Evolutionary conservation across 345 rosid species (phyloP).

Genomic region (Salix dunnii): DNA sequence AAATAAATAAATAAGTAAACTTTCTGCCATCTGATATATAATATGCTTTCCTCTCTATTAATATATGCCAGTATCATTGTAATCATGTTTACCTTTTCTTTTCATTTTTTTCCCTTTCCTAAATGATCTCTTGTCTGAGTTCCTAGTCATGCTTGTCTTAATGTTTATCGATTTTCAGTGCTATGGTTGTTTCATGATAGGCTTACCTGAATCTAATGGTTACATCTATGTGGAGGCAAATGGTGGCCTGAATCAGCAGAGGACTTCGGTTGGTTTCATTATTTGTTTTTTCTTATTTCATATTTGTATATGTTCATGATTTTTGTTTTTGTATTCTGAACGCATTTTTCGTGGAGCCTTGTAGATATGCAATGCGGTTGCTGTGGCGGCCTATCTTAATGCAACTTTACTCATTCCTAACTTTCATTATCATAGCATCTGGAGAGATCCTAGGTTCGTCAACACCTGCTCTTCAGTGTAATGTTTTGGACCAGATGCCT

Average conservation of each 20-base stretch:
- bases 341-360: conserved; percentile 30
- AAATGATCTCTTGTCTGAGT: neutral
- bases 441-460: conserved; percentile 95
- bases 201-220: conserved; percentile 90
- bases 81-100: neutral
- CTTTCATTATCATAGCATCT: conserved; percentile 95
- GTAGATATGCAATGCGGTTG: conserved; percentile 99
- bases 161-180: neutral
- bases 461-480: neutral
- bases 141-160: neutral
- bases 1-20: neutral
- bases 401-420: conserved; percentile 92
- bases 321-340: conserved; percentile 19
- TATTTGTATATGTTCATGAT: neutral
- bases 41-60: neutral
- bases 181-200: conserved; percentile 36
- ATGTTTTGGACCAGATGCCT: neutral
- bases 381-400: conserved; percentile 98
- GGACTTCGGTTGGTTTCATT: conserved; percentile 86
- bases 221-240: conserved; percentile 94
- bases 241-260: conserved; percentile 97
- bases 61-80: neutral
- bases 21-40: neutral
- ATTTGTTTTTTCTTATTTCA: conserved; percentile 5
- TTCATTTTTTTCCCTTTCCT: neutral